phyloP scores from a whole-genome alignment of 768 basidiomycete genomes.

The Suillus hirtellus region DNA sequence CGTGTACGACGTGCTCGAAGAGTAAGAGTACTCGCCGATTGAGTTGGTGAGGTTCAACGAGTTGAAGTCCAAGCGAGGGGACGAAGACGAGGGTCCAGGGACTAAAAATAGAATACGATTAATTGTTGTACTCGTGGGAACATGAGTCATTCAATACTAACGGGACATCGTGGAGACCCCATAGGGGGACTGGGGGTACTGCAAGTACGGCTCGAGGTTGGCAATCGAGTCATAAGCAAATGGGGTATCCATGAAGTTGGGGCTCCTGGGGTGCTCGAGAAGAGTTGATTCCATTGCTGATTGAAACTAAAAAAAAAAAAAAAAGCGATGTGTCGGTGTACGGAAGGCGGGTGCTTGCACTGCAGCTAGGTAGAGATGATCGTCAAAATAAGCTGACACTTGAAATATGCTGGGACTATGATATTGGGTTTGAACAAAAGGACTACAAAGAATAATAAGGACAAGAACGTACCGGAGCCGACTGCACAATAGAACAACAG shows the following conservation, averaged over 20 bases:
- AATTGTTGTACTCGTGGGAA: constrained; percentile 12
- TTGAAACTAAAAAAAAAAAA: constrained; percentile 11
- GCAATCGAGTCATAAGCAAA: constrained; percentile 48
- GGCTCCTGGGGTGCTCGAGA: constrained; percentile 52
- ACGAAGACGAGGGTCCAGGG: constrained; percentile 49
- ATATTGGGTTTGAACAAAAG: constrained; percentile 13
- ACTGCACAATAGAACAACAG: constrained; percentile 37
- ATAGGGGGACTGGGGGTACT: constrained; percentile 67
- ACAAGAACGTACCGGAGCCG: constrained; percentile 15
- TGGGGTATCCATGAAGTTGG: constrained; percentile 50
- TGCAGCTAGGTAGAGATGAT: constrained; percentile 44
- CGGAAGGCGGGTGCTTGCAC: constrained; percentile 40
- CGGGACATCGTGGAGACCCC: constrained; percentile 61
- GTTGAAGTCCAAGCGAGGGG: constrained; percentile 65
- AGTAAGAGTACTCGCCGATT: constrained; percentile 60
- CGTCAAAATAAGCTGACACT: constrained; percentile 31
- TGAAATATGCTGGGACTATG: constrained; percentile 33
- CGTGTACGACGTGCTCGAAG: constrained; percentile 55
- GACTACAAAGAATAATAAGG: neutral
- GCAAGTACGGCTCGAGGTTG: constrained; percentile 58
- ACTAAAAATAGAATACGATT: constrained; percentile 36
- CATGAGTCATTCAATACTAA: constrained; percentile 38
- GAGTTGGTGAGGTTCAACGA: constrained; percentile 56
- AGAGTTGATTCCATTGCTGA: constrained; percentile 47
- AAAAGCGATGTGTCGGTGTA: constrained; percentile 17